Conservation (phyloP, 352 stramenopile species). For the Phytophthora quininea region DNA sequence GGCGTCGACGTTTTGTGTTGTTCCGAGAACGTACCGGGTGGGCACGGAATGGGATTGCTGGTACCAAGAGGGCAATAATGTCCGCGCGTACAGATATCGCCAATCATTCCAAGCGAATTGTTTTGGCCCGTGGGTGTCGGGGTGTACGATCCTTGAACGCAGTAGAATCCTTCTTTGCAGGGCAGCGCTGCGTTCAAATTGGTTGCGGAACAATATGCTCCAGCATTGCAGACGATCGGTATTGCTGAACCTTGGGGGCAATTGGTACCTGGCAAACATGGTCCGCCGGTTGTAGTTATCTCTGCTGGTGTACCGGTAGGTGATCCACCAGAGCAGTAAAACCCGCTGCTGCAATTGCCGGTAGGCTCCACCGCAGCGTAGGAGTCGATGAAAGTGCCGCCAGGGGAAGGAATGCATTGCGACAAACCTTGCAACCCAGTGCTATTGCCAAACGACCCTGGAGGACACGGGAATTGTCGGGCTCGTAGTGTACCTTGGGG, state of each 20-base stretch:
- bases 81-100: slow-evolving; percentile 68
- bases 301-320: slow-evolving; percentile 54
- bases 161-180: slow-evolving; percentile 88
- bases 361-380: slow-evolving; percentile 53
- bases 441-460: slow-evolving; percentile 76
- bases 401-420: slow-evolving; percentile 73
- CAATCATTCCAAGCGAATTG: slow-evolving; percentile 77
- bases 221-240: slow-evolving; percentile 82
- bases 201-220: slow-evolving; percentile 79
- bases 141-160: slow-evolving; percentile 85
- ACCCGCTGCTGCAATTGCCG: slow-evolving; percentile 76
- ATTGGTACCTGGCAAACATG: slow-evolving; percentile 86
- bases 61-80: slow-evolving; percentile 83
- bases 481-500: slow-evolving; percentile 58
- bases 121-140: slow-evolving; percentile 69
- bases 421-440: slow-evolving; percentile 44
- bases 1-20: slow-evolving; percentile 58
- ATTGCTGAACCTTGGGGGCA: slow-evolving; percentile 85
- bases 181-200: slow-evolving; percentile 73
- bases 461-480: slow-evolving; percentile 71
- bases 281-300: slow-evolving; percentile 49
- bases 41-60: slow-evolving; percentile 83
- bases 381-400: slow-evolving; percentile 65
- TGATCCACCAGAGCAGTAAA: slow-evolving; percentile 81
- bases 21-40: slow-evolving; percentile 74